phyloP scores from a whole-genome alignment of 2,329 filamentous ascomycete species.

The Alternaria metachromatica region DNA sequence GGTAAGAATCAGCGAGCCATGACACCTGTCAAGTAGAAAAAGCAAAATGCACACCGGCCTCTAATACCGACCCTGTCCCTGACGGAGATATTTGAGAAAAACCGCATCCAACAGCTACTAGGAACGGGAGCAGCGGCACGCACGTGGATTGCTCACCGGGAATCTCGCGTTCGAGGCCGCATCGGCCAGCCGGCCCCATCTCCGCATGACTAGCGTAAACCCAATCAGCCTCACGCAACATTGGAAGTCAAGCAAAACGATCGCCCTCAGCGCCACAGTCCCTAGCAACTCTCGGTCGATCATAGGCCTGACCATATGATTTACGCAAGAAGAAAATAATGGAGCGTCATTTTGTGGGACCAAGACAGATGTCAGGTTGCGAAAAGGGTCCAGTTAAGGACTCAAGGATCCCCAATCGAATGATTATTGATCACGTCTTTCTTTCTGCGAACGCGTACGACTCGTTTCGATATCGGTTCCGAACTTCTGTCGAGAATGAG shows the following conservation, averaged over 20 bases:
- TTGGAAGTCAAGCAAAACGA: neutral
- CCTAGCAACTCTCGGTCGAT: neutral
- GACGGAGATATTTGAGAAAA: conserved; percentile 1
- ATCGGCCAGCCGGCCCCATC: neutral
- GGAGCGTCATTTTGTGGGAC: neutral
- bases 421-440: neutral
- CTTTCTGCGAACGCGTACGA: neutral
- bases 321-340: neutral
- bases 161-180: neutral
- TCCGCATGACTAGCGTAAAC: conserved; percentile 1
- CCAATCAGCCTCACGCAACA: neutral
- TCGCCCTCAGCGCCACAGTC: neutral
- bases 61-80: neutral
- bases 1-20: neutral
- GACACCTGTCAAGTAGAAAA: neutral
- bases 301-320: neutral
- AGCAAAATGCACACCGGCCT: neutral
- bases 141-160: neutral
- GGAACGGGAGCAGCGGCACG: neutral
- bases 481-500: neutral
- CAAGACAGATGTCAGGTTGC: neutral
- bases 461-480: neutral
- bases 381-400: conserved; percentile 3
- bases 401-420: neutral
- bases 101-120: neutral